Conservation (phyloP, 164 flowering plant genomes). For the Liquidambar formosana region DNA sequence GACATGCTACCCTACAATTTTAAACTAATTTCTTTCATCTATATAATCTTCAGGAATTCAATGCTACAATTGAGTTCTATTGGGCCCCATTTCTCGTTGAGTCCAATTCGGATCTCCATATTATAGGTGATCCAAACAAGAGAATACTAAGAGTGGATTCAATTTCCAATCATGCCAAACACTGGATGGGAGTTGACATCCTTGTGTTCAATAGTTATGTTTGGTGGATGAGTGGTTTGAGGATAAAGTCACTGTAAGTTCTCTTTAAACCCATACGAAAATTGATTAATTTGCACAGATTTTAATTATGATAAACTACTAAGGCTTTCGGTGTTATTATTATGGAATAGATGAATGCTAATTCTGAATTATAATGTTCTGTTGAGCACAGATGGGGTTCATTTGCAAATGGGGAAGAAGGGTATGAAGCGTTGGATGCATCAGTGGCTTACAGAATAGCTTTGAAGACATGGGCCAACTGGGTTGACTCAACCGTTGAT, state of each 20-base stretch:
- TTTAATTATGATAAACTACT: not conserved
- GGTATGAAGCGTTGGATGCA: slow-evolving; percentile 69
- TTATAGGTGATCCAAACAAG: slow-evolving; percentile 61
- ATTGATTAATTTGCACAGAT: not conserved
- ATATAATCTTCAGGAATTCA: slow-evolving; percentile 47
- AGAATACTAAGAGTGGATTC: slow-evolving; percentile 82
- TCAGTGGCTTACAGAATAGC: slow-evolving; percentile 63
- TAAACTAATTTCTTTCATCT: not conserved
- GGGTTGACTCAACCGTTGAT: slow-evolving; percentile 79
- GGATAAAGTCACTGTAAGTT: slow-evolving; percentile 73
- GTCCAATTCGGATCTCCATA: slow-evolving; percentile 66
- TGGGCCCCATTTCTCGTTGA: slow-evolving; percentile 91
- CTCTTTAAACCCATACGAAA: not conserved
- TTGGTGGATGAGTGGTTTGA: slow-evolving; percentile 93
- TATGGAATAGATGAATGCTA: not conserved
- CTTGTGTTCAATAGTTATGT: slow-evolving; percentile 88
- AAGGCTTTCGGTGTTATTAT: not conserved
- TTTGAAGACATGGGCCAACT: slow-evolving; percentile 90
- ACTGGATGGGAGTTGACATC: slow-evolving; percentile 80
- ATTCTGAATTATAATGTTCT: not conserved
- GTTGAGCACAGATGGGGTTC: slow-evolving; percentile 75
- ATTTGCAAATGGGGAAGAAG: slow-evolving; percentile 77
- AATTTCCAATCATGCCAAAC: slow-evolving; percentile 62
- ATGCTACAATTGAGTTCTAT: slow-evolving; percentile 83
- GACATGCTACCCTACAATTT: too few relatives aligned